Conservation (phyloP, 257 asterid species). For the Jacaranda copaia region DNA sequence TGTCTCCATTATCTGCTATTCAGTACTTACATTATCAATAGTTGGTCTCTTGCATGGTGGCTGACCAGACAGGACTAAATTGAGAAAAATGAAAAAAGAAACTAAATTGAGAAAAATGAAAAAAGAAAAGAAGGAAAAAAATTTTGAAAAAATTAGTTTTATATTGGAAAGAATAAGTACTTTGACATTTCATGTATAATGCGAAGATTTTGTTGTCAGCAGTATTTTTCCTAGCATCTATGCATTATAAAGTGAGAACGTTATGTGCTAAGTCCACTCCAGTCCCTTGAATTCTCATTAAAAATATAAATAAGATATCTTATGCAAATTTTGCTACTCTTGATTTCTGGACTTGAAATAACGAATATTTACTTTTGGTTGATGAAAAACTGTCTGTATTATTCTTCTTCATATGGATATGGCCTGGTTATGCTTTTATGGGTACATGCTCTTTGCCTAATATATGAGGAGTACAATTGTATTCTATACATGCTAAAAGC, state of each 20-base stretch:
- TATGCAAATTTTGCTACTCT: background rate
- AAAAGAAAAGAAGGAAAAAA: background rate
- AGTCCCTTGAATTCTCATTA: background rate
- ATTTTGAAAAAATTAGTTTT: background rate
- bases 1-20: background rate
- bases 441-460: background rate
- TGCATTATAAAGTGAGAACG: slow-evolving; percentile 14
- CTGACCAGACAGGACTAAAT: slow-evolving; percentile 5
- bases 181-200: background rate
- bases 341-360: slow-evolving; percentile 2
- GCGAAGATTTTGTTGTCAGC: background rate
- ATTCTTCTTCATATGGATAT: background rate
- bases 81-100: background rate
- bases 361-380: background rate
- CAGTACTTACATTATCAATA: background rate
- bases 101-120: background rate
- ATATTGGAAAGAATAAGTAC: background rate
- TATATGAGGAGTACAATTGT: background rate
- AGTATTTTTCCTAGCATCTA: background rate
- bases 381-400: slow-evolving; percentile 1
- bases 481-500: background rate
- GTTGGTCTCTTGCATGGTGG: background rate
- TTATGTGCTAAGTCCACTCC: background rate
- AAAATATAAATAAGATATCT: background rate
- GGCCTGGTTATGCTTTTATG: background rate